phyloP scores from a whole-genome alignment of 306 rosid species.

The Glycyrrhiza uralensis region DNA sequence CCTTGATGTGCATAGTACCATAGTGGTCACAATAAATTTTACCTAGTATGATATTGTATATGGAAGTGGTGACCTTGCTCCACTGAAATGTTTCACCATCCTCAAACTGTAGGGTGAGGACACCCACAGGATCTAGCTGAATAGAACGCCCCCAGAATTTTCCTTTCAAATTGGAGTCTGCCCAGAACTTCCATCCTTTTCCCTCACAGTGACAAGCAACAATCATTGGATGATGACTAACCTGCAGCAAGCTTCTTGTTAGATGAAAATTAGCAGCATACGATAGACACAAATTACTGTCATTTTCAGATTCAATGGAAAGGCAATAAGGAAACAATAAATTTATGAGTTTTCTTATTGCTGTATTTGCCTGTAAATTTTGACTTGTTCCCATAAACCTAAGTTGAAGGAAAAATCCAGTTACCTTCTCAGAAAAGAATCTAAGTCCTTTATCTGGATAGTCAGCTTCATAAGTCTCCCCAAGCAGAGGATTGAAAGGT shows the following conservation, averaged over 20 bases:
- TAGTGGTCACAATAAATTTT: constrained; percentile 96
- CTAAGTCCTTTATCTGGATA: constrained; percentile 93
- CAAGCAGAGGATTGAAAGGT: constrained; percentile 98
- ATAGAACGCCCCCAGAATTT: constrained; percentile 99
- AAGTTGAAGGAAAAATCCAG: constrained; percentile 13
- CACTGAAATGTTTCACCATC: constrained; percentile 91
- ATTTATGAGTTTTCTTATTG: constrained; percentile 1
- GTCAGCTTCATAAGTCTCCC: constrained; percentile 97
- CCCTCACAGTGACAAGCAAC: constrained; percentile 99
- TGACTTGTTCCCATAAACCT: not conserved
- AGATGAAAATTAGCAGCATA: constrained; percentile 36
- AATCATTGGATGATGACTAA: constrained; percentile 96
- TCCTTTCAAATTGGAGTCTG: constrained; percentile 95
- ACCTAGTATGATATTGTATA: constrained; percentile 92
- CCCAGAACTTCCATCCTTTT: constrained; percentile 94
- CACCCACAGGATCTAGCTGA: constrained; percentile 95
- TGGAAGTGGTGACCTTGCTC: constrained; percentile 99
- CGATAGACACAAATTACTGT: not conserved
- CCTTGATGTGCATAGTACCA: constrained; percentile 96
- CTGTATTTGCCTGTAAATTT: not conserved
- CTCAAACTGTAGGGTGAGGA: constrained; percentile 87
- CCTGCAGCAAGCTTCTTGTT: constrained; percentile 59
- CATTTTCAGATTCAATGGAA: constrained; percentile 12
- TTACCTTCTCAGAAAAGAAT: constrained; percentile 93
- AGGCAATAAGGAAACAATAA: constrained; percentile 1